Evolutionary conservation across 768 basidiomycete species (phyloP).

Genomic region (Termitomyces sp.): DNA sequence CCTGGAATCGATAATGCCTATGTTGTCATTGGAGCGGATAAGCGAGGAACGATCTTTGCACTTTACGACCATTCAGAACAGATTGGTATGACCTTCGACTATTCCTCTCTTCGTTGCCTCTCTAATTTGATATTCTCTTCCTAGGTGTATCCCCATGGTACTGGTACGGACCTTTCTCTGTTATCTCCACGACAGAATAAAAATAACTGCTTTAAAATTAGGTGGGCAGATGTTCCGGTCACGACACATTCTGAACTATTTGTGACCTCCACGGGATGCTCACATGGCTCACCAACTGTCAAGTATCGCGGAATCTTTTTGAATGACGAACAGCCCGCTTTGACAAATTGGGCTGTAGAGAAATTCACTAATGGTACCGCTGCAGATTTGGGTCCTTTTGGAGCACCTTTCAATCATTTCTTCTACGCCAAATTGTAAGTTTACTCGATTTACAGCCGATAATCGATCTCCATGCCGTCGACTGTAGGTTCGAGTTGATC

Average conservation of each 20-base stretch:
- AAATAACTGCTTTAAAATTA: slow-evolving; percentile 20
- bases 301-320: slow-evolving; percentile 72
- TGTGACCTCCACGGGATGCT: slow-evolving; percentile 38
- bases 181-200: background rate
- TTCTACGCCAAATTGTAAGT: slow-evolving; percentile 56
- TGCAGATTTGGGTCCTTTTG: slow-evolving; percentile 30
- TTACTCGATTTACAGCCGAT: background rate
- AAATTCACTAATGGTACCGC: slow-evolving; percentile 65
- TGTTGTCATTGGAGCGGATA: slow-evolving; percentile 66
- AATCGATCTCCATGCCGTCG: background rate
- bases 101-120: background rate
- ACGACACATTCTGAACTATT: slow-evolving; percentile 48
- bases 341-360: slow-evolving; percentile 67
- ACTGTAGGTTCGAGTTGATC: slow-evolving; percentile 56
- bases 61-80: slow-evolving; percentile 69
- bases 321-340: slow-evolving; percentile 72
- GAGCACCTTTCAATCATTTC: slow-evolving; percentile 57
- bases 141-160: slow-evolving; percentile 68
- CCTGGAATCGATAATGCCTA: slow-evolving; percentile 57
- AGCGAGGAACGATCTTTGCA: slow-evolving; percentile 63
- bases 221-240: slow-evolving; percentile 74
- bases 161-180: slow-evolving; percentile 35
- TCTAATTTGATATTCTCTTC: background rate
- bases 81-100: slow-evolving; percentile 37
- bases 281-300: slow-evolving; percentile 64